Evolutionary conservation across 2,329 filamentous ascomycete genomes (phyloP), one percentile per base, ranked within the genome.

Genomic region (Talaromyces amestolkiae): DNA sequence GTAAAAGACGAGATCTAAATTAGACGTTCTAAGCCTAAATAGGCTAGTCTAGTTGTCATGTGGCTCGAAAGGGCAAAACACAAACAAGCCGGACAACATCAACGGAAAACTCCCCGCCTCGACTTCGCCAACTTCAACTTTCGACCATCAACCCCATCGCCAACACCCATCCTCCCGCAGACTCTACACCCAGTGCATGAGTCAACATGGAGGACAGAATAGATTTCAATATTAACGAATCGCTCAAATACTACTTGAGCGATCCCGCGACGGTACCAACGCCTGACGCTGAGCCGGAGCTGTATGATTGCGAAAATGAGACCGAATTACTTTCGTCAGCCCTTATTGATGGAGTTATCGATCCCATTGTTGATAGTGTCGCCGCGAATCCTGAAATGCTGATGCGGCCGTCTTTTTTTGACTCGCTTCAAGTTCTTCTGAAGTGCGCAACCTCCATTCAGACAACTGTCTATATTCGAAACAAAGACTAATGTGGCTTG

Each of bases 211-310:
- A 85, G 72, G 82, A 83, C 69, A 81, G 79, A 69, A 86, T 93
- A 76, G 86, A 89, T 74, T 99, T 99, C 81, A 92, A 98, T 78
- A 92, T 99, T 79, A 97, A 97, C 78, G 91, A 97, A 82, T 92
- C 93, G 70, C 90, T 98, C 78, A 97, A 97, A 84, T 87, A 92
- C 77, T 99, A 97, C 81, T 91, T 97, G 86, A 96, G 92, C 80
- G 94, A 98, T 77, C 94, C 95, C 9, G 84, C 88, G 54, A 86
- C 87, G 45, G 91, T 98, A 64, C 84, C 90, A 8, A 97, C 93
- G 2, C 89, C 91, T 51, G 94, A 98, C 77, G 95, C 93, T 64
- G 91, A 95, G 71, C 80, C 88, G 53, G 87, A 90, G 66, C 87
- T 99, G 22, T 85, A 93, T 72, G 94, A 98, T 76, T 96, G 92